Evolutionary conservation across 176 grass and related monocot species (phyloP), one percentile per base, ranked within the genome.

Genomic region (Cenchrus americanus): DNA sequence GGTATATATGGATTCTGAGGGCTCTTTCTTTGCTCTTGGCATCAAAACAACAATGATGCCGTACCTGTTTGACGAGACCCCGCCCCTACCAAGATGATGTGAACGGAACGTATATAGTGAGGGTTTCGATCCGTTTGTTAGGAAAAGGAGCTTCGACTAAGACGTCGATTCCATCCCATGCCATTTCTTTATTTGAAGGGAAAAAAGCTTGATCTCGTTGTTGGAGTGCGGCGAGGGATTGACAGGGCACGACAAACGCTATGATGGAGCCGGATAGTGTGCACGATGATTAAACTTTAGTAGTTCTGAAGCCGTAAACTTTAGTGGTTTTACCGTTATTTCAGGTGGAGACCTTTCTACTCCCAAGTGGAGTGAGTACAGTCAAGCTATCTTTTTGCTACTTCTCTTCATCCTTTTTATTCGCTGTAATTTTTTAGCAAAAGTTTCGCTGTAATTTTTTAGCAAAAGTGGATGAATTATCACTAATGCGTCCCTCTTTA

Each of bases 61-160:
- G 67, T 6, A 66, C 46, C 58, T 2, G 74, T 55, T 24, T 73
- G 80, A 79, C 55, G 5, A 19, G 66, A 84, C 74, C 73, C 18
- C 4, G 58, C 47, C 58, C 10, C 66, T 71, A 84, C 69, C 67
- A 77, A 64, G 22, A 24, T 19, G 60, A 73, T 21, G 59, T 48
- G 30, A 71, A 74, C 41, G 37, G 34, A 4, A 37, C 34, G 34
- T 37, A 37, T 37, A 37, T 57, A 74, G 34, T 17, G 37, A 78
- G 71, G 17, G 55, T 79, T 62, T 72, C n/a, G 47, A 79, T 73
- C 40, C 19, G 8, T 65, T 79, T 66, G 49, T 80, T 80, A 74
- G 40, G 24, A 48, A 5, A 15, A 24, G 27, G 30, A 51, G 75
- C 26, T 9, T 65, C 11, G 59, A 88, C 73, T 84, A 73, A 57